Evolutionary conservation across 2,329 filamentous ascomycete species (phyloP).

Genomic region (Trichoderma sp.): DNA sequence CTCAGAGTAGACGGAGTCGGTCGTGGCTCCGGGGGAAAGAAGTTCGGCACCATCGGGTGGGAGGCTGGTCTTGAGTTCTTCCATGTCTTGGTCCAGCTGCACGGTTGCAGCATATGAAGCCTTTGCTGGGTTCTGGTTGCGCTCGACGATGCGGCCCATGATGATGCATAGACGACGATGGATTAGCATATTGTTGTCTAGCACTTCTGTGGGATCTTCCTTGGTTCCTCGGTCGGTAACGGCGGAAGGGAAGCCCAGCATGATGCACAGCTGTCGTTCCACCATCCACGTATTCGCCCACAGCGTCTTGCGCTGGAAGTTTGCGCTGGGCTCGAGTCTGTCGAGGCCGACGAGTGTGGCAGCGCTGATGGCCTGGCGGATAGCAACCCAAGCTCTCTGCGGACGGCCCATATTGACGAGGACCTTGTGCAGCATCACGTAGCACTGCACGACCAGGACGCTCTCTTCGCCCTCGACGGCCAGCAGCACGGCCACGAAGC

Average conservation of each 20-base stretch:
- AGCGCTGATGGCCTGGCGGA: conserved; percentile 49
- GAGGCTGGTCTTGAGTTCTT: conserved; percentile 24
- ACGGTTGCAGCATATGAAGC: conserved; percentile 37
- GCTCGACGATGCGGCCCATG: conserved; percentile 9
- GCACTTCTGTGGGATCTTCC: background rate
- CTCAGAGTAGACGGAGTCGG: conserved; percentile 21
- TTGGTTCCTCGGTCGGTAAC: conserved; percentile 24
- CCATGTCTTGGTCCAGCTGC: conserved; percentile 40
- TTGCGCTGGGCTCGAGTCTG: conserved; percentile 29
- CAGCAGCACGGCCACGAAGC: conserved; percentile 44
- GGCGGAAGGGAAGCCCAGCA: conserved; percentile 52
- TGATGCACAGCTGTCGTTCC: conserved; percentile 50
- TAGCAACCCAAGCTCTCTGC: conserved; percentile 51
- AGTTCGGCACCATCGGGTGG: conserved; percentile 19
- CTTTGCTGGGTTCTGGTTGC: conserved; percentile 13
- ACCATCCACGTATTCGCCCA: conserved; percentile 41
- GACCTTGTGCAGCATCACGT: conserved; percentile 49
- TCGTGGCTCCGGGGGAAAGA: background rate
- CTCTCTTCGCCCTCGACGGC: conserved; percentile 49
- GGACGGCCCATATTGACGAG: conserved; percentile 55
- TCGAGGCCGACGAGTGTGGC: conserved; percentile 51
- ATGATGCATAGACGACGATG: background rate
- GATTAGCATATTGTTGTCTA: conserved; percentile 9
- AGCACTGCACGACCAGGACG: conserved; percentile 51
- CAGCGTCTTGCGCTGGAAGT: conserved; percentile 31